Percentiles rank a stretch among this genome's conserved stretches.
Conservation (phyloP, 192 early-diverging fungal species). For the Anaeromyces robustus region DNA sequence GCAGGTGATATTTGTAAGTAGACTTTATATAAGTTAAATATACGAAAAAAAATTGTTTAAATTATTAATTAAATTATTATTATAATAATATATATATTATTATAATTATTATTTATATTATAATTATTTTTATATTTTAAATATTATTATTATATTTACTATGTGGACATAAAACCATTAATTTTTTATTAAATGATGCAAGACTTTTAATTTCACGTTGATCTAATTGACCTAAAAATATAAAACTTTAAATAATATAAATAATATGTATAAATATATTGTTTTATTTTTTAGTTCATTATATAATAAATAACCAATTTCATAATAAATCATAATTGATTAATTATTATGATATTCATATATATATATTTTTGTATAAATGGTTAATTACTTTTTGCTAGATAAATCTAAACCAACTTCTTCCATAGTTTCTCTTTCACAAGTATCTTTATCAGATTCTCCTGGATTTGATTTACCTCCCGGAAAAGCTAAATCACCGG, state of each 20-base stretch:
- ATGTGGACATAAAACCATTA: background rate
- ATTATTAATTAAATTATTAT: too few relatives aligned
- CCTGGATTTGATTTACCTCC: background rate
- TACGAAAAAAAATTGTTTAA: too few relatives aligned
- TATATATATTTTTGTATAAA: too few relatives aligned
- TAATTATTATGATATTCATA: too few relatives aligned
- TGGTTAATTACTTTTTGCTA: background rate
- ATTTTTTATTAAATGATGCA: background rate
- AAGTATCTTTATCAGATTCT: background rate
- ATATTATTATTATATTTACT: background rate
- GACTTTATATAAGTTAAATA: background rate
- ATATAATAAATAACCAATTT: too few relatives aligned
- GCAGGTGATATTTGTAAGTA: background rate
- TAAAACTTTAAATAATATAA: background rate
- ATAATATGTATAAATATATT: too few relatives aligned
- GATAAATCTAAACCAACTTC: background rate
- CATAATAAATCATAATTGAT: too few relatives aligned
- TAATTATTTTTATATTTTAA: background rate
- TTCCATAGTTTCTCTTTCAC: background rate
- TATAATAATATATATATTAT: too few relatives aligned
- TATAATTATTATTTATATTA: background rate
- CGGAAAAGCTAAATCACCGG: background rate
- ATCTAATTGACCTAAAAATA: background rate
- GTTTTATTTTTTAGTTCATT: too few relatives aligned
- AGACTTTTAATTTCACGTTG: background rate